Conservation (phyloP, 2,329 filamentous ascomycete species). For the Fusarium marasasianum region DNA sequence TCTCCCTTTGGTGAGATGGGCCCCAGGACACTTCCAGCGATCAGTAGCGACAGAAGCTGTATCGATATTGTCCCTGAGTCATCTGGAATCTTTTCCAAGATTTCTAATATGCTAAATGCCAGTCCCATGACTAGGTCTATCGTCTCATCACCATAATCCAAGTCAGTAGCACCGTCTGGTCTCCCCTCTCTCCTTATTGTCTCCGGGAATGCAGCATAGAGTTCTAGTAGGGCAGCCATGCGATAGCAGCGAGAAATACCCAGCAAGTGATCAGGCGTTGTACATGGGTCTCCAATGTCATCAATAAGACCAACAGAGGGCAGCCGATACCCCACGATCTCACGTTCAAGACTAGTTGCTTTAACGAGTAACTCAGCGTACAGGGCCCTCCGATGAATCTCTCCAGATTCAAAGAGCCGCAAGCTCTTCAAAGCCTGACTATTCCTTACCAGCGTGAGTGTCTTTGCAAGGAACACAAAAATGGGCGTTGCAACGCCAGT, state of each 20-base stretch:
- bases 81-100: not conserved
- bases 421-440: conserved; percentile 1
- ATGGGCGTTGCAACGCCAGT: conserved; percentile 20
- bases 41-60: conserved; percentile 13
- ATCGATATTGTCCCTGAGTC: conserved; percentile 19
- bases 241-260: conserved; percentile 11
- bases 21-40: conserved; percentile 10
- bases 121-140: not conserved
- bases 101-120: not conserved
- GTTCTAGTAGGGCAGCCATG: conserved; percentile 8
- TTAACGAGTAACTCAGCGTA: conserved; percentile 2
- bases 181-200: not conserved
- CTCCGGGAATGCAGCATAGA: conserved; percentile 19
- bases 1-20: not conserved
- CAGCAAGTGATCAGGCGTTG: conserved; percentile 6
- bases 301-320: conserved; percentile 12
- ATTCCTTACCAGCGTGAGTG: not conserved
- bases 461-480: conserved; percentile 15
- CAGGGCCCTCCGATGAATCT: not conserved
- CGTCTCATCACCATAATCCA: not conserved
- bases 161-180: not conserved
- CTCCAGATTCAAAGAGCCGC: not conserved
- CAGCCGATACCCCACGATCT: not conserved
- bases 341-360: not conserved
- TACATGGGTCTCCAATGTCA: conserved; percentile 2